Conservation (phyloP, 1,139 yeast species). For the Nadsonia starkeyi-henricii region DNA sequence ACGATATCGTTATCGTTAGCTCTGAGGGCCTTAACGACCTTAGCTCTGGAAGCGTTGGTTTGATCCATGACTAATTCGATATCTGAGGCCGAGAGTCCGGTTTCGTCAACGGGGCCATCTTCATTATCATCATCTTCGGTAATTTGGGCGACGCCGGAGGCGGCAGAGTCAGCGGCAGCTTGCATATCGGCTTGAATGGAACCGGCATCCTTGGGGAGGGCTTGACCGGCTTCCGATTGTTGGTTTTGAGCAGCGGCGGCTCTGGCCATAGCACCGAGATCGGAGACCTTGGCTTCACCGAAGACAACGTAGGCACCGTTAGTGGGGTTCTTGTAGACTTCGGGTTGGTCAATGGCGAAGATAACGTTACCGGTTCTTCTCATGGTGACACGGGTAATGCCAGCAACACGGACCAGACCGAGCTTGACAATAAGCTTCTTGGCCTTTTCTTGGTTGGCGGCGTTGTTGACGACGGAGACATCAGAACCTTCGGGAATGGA, state of each 20-base stretch:
- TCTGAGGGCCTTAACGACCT: conserved; percentile 84
- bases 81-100: conserved; percentile 70
- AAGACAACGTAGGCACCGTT: conserved; percentile 94
- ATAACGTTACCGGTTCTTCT: conserved; percentile 88
- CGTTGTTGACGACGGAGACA: conserved; percentile 50
- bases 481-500: conserved; percentile 77
- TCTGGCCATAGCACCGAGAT: conserved; percentile 23
- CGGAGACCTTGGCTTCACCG: conserved; percentile 96
- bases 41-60: conserved; percentile 74
- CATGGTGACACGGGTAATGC: conserved; percentile 91
- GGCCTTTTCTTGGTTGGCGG: conserved; percentile 94
- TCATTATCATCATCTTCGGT: conserved; percentile 17
- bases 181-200: conserved; percentile 10
- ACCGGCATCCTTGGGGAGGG: conserved; percentile 15
- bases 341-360: conserved; percentile 88
- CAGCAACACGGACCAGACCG: conserved; percentile 81
- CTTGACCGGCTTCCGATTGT: conserved; percentile 21
- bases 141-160: conserved; percentile 50
- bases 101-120: conserved; percentile 28
- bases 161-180: conserved; percentile 22
- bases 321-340: conserved; percentile 76
- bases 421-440: conserved; percentile 82
- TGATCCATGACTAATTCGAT: conserved; percentile 77
- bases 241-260: conserved; percentile 19
- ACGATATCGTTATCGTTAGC: conserved; percentile 89